Conservation (phyloP, 345 rosid species). For the Gossypium stocksii region DNA sequence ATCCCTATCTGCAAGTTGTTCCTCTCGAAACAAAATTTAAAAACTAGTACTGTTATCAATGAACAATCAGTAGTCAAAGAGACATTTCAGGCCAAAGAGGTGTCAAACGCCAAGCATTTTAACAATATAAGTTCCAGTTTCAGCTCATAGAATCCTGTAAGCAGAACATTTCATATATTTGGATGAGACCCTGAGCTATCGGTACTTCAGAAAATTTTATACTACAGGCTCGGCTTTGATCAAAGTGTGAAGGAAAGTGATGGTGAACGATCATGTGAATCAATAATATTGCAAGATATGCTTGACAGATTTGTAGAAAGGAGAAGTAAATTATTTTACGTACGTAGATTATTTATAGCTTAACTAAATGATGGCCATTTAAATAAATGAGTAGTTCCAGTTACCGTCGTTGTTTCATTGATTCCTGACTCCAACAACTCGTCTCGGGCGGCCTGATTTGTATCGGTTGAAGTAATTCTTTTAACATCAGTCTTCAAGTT, state of each 20-base stretch:
- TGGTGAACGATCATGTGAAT: not conserved
- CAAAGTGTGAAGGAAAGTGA: not conserved
- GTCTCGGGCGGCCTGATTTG: conserved; percentile 31
- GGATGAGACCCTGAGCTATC: not conserved
- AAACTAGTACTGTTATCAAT: not conserved
- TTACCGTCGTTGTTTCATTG: conserved; percentile 38
- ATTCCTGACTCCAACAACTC: conserved; percentile 42
- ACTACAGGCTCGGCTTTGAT: not conserved
- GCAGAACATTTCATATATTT: not conserved
- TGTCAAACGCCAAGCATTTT: not conserved
- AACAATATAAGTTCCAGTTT: not conserved
- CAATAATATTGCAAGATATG: not conserved
- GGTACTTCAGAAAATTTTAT: not conserved
- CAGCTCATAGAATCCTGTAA: not conserved
- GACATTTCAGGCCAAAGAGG: not conserved
- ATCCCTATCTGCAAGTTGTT: not conserved
- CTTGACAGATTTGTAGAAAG: not conserved
- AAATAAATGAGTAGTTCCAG: not conserved
- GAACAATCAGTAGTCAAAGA: not conserved
- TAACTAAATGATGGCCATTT: not conserved
- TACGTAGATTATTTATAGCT: not conserved
- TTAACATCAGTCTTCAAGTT: conserved; percentile 41
- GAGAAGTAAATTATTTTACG: not conserved
- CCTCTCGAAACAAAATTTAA: not conserved
- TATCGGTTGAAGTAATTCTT: conserved; percentile 25